Base-by-base conservation (phyloP, 441 rosid species). In the Adansonia gregorii region DNA sequence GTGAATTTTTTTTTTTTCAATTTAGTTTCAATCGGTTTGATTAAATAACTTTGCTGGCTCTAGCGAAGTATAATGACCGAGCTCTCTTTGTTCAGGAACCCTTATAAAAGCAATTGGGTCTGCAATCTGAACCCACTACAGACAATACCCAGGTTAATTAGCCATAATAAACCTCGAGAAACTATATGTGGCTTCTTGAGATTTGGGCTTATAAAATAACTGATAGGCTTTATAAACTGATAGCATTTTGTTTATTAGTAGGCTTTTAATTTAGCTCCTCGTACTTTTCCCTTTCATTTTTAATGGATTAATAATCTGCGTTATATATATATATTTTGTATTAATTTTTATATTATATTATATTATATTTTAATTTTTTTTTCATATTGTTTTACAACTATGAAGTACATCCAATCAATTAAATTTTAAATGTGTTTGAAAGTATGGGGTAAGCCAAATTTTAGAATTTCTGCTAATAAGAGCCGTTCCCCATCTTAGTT, bases 381-480 rank as follows among this genome's bases (percentile, higher is more conserved):
- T 39, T 39, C 43, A 5, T 39, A 27, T 27, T 27, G 35, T 39
- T 39, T 39, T 5, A 60, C 22, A 24, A n/a, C 15, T 6, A 15
- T 35, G 11, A 65, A 35, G 39, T 65, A 48, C 20, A 65, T 65
- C 69, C 22, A 67, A 39, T 66, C 71, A 66, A 17, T n/a, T 31
- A 41, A 43, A 43, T 27, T 41, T 39, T 41, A n/a, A n/a, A 0
- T 17, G 9, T 64, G 68, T 64, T 64, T 64, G 51, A 66, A 66
- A 35, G 49, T 27, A 39, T 43, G 52, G 71, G 71, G 52, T 8
- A 67, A 65, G 48, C 10, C 69, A 39, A 35, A 27, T 65, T 14
- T 63, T 39, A 63, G 14, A 63, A n/a, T n/a, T n/a, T n/a, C 14
- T 63, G 31, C 43, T 12, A 61, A 11, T 4, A 61, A 14, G 19